Conservation (phyloP, 306 rosid genomes). For the Begonia peltatifolia region DNA sequence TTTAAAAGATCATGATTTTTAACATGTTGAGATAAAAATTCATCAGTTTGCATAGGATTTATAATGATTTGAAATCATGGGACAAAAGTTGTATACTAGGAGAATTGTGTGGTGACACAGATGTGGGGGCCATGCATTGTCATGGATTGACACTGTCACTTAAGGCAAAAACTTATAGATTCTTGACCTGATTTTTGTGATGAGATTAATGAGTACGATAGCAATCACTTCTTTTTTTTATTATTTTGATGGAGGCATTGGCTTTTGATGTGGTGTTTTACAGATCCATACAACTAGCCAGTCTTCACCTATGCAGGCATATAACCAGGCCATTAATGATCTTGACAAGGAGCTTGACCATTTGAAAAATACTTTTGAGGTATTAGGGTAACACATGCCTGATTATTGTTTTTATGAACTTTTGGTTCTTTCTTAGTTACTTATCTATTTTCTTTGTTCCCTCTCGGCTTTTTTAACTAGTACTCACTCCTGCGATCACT, state of each 20-base stretch:
- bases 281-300: conserved; percentile 88
- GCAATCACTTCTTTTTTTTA: too few species aligned
- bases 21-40: too few species aligned
- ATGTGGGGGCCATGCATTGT: too few species aligned
- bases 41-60: too few species aligned
- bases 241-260: too few species aligned
- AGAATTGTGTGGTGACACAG: too few species aligned
- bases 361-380: conserved; percentile 71
- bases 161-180: background rate
- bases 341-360: conserved; percentile 76
- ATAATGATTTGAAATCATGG: too few species aligned
- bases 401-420: background rate
- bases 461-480: background rate
- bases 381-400: conserved; percentile 8
- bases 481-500: background rate
- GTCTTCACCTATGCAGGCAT: conserved; percentile 92
- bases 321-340: conserved; percentile 89
- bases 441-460: background rate
- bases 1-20: too few species aligned
- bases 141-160: too few species aligned
- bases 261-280: background rate
- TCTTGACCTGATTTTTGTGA: background rate
- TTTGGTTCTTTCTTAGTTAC: background rate
- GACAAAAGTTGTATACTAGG: too few species aligned
- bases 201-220: too few species aligned